Conservation (phyloP, 2,329 filamentous ascomycete genomes). For the Scedosporium dehoogii region DNA sequence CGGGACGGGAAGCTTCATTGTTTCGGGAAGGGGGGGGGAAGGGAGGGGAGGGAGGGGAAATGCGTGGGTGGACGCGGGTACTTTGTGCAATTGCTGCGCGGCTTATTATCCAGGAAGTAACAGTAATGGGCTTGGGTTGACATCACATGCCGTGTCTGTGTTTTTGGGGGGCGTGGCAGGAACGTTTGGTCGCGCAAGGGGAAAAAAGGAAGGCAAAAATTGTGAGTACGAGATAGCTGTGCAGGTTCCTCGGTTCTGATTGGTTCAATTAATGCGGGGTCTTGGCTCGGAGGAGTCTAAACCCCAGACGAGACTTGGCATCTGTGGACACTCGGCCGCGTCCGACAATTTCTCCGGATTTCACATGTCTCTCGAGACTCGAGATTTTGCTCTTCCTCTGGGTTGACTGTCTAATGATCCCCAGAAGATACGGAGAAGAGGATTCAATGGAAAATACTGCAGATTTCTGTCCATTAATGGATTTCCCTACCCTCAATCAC, state of each 20-base stretch:
- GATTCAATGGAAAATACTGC: too few relatives aligned
- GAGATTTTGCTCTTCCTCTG: too few relatives aligned
- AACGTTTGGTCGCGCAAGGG: not conserved
- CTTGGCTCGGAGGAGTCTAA: not conserved
- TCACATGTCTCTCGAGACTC: not conserved
- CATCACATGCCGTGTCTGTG: conserved; percentile 2
- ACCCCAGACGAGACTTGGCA: not conserved
- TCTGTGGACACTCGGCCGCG: not conserved
- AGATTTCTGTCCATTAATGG: too few relatives aligned
- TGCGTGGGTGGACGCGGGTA: not conserved
- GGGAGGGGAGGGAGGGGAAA: not conserved
- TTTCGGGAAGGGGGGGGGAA: not conserved
- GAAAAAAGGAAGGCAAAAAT: not conserved
- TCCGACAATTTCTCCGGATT: not conserved
- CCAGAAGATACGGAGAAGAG: too few relatives aligned
- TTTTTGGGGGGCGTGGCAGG: not conserved
- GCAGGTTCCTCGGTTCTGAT: not conserved
- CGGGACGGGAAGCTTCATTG: not conserved
- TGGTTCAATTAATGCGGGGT: not conserved
- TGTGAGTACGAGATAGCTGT: not conserved
- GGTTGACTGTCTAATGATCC: too few relatives aligned
- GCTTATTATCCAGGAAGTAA: not conserved
- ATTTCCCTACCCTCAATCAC: too few relatives aligned
- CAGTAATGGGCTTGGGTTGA: not conserved
- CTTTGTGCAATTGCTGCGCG: not conserved